Evolutionary conservation across 768 basidiomycete genomes (phyloP).

Genomic region (Mycena capillaripes): DNA sequence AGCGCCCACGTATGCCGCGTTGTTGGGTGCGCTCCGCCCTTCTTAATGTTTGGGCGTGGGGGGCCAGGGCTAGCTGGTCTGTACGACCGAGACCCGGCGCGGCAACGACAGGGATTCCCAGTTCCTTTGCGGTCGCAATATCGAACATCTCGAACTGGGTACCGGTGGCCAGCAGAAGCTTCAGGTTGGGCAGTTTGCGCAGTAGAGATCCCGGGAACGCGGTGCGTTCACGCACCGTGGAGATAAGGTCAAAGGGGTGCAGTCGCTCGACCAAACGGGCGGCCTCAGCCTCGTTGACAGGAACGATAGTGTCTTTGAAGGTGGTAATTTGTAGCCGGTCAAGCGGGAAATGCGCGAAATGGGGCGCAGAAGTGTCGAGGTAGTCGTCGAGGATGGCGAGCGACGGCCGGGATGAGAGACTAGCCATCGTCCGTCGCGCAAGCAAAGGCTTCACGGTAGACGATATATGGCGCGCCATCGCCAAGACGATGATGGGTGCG

Average conservation of each 20-base stretch:
- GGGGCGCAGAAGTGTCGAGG: constrained; percentile 2
- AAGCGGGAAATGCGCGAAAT: constrained; percentile 9
- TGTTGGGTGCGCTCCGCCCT: not conserved
- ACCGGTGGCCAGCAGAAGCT: constrained; percentile 2
- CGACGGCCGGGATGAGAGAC: constrained; percentile 1
- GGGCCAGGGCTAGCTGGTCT: not conserved
- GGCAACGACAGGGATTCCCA: not conserved
- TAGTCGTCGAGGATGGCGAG: constrained; percentile 24
- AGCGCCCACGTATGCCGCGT: constrained; percentile 5
- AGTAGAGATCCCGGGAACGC: not conserved
- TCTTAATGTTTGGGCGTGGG: constrained; percentile 2
- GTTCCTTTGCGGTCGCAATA: not conserved
- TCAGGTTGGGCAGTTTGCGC: not conserved
- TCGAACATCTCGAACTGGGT: constrained; percentile 10
- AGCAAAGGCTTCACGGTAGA: not conserved
- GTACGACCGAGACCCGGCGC: not conserved
- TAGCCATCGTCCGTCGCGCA: not conserved
- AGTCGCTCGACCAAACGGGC: constrained; percentile 6
- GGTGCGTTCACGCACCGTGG: constrained; percentile 5
- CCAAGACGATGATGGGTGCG: too few relatives aligned
- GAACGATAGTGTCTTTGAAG: not conserved
- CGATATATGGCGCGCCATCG: not conserved
- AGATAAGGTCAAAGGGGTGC: not conserved
- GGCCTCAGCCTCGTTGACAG: not conserved
- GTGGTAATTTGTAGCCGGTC: not conserved